A percentile compares a stretch with the other conserved stretches of the same genome.
Conservation (phyloP, 2,329 filamentous ascomycete species). For the Trichocomaceae sp. region DNA sequence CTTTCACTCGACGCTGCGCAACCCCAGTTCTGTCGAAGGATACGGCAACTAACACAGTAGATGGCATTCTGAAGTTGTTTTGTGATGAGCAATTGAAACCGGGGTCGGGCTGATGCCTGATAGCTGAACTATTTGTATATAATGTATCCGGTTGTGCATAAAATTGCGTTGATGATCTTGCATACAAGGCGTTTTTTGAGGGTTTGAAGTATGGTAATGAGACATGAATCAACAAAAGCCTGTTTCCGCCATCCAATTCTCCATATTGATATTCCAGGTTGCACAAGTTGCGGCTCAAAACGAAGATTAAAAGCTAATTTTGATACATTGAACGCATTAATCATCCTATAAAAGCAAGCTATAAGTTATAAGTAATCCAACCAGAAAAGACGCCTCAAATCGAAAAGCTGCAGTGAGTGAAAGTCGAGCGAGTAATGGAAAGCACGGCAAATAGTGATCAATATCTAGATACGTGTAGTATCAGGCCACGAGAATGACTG, state of each 20-base stretch:
- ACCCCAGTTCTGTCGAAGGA: constrained; percentile 28
- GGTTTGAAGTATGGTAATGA: background rate
- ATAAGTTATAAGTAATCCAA: background rate
- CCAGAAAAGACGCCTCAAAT: background rate
- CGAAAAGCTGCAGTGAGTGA: background rate
- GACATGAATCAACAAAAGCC: background rate
- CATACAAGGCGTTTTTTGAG: background rate
- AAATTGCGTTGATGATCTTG: background rate
- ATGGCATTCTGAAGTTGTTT: constrained; percentile 36
- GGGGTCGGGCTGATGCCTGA: background rate
- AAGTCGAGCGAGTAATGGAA: background rate
- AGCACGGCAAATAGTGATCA: background rate
- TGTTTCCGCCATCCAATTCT: too few relatives aligned
- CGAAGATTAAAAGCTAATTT: background rate
- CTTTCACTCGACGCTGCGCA: background rate
- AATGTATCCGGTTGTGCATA: background rate
- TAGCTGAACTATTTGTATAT: background rate
- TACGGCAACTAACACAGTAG: constrained; percentile 37
- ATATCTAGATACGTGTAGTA: background rate
- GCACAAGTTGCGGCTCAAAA: background rate
- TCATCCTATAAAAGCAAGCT: background rate
- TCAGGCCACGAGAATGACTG: background rate
- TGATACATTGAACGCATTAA: background rate
- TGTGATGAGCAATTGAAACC: constrained; percentile 28
- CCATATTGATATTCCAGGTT: background rate